Base-by-base conservation (phyloP, 768 basidiomycete species). In the Xerocomellus dryophilus region DNA sequence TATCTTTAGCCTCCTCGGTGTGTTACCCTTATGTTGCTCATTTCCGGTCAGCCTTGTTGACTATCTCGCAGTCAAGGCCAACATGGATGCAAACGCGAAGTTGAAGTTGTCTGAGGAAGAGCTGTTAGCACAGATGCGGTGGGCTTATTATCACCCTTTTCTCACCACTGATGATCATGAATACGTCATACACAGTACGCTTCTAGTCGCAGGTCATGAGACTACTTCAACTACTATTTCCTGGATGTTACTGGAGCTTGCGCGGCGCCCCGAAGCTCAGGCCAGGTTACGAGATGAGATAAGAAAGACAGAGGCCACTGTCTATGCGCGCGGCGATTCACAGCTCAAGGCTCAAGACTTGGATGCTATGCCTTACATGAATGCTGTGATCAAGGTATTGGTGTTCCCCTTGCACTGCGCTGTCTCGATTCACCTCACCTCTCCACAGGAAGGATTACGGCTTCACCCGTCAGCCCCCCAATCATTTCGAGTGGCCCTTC, bases 161-260 rank as follows among this genome's bases (percentile, higher is more conserved):
- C 31, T 3, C 11, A 7, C 12, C 5, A 27, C 20, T 17, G 14
- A 15, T 21, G 10, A n/a, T 42, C 25, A 12, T 5, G n/a, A 20
- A 56, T 44, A 14, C 11, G 14, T 17, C 12, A 12, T n/a, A 21
- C n/a, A 11, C n/a, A 78, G 77, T 17, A 78, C 75, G 15, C 71
- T 79, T 17, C 63, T 79, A 4, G 55, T 81, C 4, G 75, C 75
- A 43, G 77, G 76, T 3, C 79, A 87, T 65, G 85, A 87, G 65
- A 85, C 83, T 4, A 83, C 79, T 31, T 74, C 84, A 2, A 81
- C 74, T 35, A 75, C 77, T 2, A 53, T 81, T 21, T 70, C 76
- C 46, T 90, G 83, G 83, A 76, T 78, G 4, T 67, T 90, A 2
- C 73, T 84, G 47, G 82, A 85, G 58, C 74, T 91, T 11, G 78